Percentiles rank a stretch among this genome's conserved stretches.
These are phyloP conservation scores for Candida orba DNA, from an alignment of 805 yeast genomes.

Conservation along the genomic window DNA sequence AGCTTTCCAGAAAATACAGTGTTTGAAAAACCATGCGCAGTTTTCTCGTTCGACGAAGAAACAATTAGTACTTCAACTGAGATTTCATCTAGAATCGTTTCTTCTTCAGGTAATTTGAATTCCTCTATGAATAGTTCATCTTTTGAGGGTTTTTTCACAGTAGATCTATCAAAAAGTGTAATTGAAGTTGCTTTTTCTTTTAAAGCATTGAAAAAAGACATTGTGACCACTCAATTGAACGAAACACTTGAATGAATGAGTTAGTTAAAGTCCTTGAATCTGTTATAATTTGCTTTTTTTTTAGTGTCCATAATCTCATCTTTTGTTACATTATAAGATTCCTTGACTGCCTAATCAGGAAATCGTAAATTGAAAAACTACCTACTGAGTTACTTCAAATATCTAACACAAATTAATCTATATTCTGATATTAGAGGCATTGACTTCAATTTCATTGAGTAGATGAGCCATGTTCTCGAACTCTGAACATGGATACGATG, in stretches of 20 bases:
- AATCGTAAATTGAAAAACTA: not conserved
- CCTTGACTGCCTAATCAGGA: constrained; percentile 8
- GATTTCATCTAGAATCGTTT: constrained; percentile 55
- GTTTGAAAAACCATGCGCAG: constrained; percentile 17
- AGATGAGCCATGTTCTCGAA: constrained; percentile 28
- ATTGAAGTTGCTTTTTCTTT: constrained; percentile 40
- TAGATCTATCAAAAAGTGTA: constrained; percentile 32
- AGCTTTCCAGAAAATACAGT: constrained; percentile 52
- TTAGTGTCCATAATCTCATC: not conserved
- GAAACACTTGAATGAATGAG: not conserved
- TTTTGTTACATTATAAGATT: not conserved
- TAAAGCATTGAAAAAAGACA: constrained; percentile 41
- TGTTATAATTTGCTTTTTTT: not conserved
- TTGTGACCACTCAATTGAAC: not conserved
- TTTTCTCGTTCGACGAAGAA: constrained; percentile 18
- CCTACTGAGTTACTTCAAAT: not conserved
- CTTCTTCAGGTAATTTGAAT: constrained; percentile 66
- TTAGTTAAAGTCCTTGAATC: not conserved
- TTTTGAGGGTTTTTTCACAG: constrained; percentile 40
- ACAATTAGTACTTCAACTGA: constrained; percentile 52
- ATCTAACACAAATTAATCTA: not conserved
- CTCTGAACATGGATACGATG: constrained; percentile 40
- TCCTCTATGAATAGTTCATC: constrained; percentile 67
- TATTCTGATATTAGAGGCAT: constrained; percentile 1
- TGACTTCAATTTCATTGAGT: constrained; percentile 22